A percentile compares a stretch with the other conserved stretches of the same genome.
Conservation (phyloP, 805 yeast genomes). For the Candida boleticola region DNA sequence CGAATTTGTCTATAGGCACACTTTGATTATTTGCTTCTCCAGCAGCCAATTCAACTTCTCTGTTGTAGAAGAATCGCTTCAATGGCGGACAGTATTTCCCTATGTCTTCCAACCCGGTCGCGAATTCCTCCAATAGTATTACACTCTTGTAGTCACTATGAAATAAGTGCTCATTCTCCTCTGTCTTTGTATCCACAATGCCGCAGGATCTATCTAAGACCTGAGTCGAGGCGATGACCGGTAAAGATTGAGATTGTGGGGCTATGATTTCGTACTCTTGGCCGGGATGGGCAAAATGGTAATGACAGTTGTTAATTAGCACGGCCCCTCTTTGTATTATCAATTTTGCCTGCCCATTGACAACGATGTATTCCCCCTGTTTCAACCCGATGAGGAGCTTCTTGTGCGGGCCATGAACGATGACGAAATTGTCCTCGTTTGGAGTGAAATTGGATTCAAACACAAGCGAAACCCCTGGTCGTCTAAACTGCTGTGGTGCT, state of each 20-base stretch:
- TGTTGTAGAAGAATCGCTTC: slow-evolving; percentile 35
- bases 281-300: slow-evolving; percentile 23
- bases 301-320: slow-evolving; percentile 38
- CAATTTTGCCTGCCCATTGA: slow-evolving; percentile 48
- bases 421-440: slow-evolving; percentile 34
- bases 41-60: not conserved
- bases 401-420: slow-evolving; percentile 12
- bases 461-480: not conserved
- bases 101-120: slow-evolving; percentile 46
- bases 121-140: slow-evolving; percentile 30
- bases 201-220: slow-evolving; percentile 25
- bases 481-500: slow-evolving; percentile 3
- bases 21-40: slow-evolving; percentile 8
- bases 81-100: slow-evolving; percentile 44
- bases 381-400: slow-evolving; percentile 43
- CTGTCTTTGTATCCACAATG: slow-evolving; percentile 22
- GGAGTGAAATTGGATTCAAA: slow-evolving; percentile 36
- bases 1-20: not conserved
- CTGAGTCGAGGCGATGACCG: slow-evolving; percentile 44
- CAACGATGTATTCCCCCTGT: slow-evolving; percentile 37
- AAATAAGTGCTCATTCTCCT: slow-evolving; percentile 37
- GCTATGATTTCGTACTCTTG: slow-evolving; percentile 21
- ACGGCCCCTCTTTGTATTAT: slow-evolving; percentile 48
- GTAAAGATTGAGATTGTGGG: slow-evolving; percentile 37
- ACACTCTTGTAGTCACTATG: slow-evolving; percentile 43